phyloP scores from a whole-genome alignment of 495 filamentous ascomycete genomes.

The Penicillium bialowiezense region DNA sequence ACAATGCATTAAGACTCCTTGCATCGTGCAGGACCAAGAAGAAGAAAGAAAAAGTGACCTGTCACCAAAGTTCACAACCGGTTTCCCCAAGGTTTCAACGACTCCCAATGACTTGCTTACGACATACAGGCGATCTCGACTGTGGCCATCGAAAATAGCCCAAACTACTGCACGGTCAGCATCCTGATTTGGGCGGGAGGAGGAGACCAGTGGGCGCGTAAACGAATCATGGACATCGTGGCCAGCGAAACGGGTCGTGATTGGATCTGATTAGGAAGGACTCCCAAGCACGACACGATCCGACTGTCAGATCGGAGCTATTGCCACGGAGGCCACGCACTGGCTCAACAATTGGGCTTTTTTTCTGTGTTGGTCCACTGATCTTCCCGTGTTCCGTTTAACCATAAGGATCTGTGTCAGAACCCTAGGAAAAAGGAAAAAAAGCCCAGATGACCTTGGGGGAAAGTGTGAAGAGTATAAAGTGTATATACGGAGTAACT shows the following conservation, averaged over 20 bases:
- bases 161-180: not conserved
- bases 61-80: not conserved
- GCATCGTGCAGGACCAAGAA: not conserved
- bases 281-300: constrained; percentile 15
- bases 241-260: constrained; percentile 6
- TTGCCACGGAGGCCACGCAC: constrained; percentile 17
- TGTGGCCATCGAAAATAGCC: not conserved
- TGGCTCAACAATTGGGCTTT: constrained; percentile 2
- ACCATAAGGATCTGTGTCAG: constrained; percentile 10
- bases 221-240: constrained; percentile 14
- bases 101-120: not conserved
- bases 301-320: constrained; percentile 27
- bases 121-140: not conserved
- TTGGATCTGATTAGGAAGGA: constrained; percentile 18
- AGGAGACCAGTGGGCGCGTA: not conserved
- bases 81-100: not conserved
- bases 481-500: too few relatives aligned
- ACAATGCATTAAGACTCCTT: not conserved
- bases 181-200: constrained; percentile 1
- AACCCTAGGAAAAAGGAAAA: not conserved
- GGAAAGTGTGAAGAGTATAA: too few relatives aligned
- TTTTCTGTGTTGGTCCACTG: constrained; percentile 28
- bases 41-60: not conserved
- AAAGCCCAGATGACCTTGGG: too few relatives aligned
- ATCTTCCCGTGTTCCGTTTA: constrained; percentile 28